Conservation (phyloP, 2,329 filamentous ascomycete genomes). For the Nectriaceae sp. region DNA sequence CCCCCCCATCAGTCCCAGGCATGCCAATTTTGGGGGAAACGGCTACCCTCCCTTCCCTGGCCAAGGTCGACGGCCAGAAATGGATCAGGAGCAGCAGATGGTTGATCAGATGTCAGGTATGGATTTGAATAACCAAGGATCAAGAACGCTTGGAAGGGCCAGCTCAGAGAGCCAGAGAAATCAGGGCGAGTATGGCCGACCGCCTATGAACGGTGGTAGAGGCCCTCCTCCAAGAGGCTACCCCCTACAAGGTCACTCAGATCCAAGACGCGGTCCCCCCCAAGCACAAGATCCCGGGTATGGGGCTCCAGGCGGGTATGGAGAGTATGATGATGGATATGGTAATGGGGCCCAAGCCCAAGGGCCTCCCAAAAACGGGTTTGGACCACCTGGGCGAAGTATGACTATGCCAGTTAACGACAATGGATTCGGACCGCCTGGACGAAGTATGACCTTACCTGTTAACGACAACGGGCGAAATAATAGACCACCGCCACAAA, state of each 20-base stretch:
- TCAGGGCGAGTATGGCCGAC: conserved; percentile 29
- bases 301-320: conserved; percentile 24
- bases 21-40: conserved; percentile 26
- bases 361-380: conserved; percentile 40
- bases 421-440: conserved; percentile 46
- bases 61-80: conserved; percentile 21
- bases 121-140: conserved; percentile 33
- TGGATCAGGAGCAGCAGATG: conserved; percentile 33
- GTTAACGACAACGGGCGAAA: conserved; percentile 36
- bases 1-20: conserved; percentile 30
- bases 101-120: conserved; percentile 37
- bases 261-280: conserved; percentile 29
- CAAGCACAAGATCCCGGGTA: conserved; percentile 25
- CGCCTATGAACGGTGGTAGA: conserved; percentile 27
- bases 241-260: conserved; percentile 31
- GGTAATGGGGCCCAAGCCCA: conserved; percentile 25
- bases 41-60: conserved; percentile 20
- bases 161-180: conserved; percentile 30
- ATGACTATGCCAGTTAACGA: conserved; percentile 62
- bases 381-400: conserved; percentile 56
- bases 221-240: conserved; percentile 36
- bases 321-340: conserved; percentile 30
- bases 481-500: conserved; percentile 26
- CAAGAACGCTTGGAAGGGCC: conserved; percentile 22
- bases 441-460: conserved; percentile 64